Percentiles rank a stretch among this genome's conserved stretches.
Conservation (phyloP, 169 alveolate genomes). For the Plasmodium adleri region DNA sequence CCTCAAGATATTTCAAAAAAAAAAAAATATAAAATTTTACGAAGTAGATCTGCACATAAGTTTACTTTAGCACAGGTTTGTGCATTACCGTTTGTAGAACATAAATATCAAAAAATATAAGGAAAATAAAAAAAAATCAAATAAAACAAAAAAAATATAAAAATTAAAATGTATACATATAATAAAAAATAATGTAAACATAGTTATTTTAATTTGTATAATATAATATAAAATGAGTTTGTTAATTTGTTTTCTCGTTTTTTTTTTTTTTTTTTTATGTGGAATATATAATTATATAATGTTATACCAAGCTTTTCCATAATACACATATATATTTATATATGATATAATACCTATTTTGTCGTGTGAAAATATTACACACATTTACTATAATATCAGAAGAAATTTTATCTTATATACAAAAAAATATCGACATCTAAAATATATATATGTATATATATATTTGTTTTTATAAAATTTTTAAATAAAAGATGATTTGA, state of each 20-base stretch:
- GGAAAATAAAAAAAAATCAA: constrained; percentile 32
- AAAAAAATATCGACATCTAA: too few relatives aligned
- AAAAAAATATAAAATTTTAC: constrained; percentile 67
- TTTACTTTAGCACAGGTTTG: constrained; percentile 74
- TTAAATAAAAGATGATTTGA: too few relatives aligned
- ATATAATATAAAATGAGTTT: neutral
- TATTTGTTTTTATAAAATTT: too few relatives aligned
- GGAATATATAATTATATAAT: too few relatives aligned
- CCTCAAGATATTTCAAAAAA: constrained; percentile 69
- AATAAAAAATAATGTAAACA: neutral
- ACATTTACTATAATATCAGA: too few relatives aligned
- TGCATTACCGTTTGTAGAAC: constrained; percentile 66
- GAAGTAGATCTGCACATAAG: constrained; percentile 68
- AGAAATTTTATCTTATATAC: too few relatives aligned
- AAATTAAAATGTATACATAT: constrained; percentile 35
- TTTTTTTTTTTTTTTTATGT: neutral
- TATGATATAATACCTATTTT: too few relatives aligned
- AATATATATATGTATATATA: too few relatives aligned
- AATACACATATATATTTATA: too few relatives aligned
- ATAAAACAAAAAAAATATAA: neutral
- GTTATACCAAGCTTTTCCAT: too few relatives aligned
- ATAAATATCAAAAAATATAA: constrained; percentile 60
- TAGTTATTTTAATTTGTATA: neutral
- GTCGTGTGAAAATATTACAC: too few relatives aligned
- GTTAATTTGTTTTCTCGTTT: neutral